Evolutionary conservation across 352 stramenopile species (phyloP).

Genomic region (Phytophthora niederhauseri): DNA sequence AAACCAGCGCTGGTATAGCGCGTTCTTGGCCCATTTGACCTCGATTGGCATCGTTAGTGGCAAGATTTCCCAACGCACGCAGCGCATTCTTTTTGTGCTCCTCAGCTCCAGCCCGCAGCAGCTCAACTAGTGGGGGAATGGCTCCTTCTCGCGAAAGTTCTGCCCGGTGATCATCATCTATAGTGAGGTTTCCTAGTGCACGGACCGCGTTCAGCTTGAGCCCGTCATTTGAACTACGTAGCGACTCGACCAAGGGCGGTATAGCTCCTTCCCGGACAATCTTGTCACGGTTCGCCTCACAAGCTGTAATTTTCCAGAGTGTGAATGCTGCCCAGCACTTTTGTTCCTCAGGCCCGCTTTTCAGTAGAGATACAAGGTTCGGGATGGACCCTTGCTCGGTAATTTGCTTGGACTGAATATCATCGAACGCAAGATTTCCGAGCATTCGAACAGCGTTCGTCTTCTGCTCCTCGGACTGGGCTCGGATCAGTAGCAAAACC

Average conservation of each 20-base stretch:
- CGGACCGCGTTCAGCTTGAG: neutral
- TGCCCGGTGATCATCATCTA: neutral
- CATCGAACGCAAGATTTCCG: neutral
- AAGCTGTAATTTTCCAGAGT: neutral
- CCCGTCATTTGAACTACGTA: neutral
- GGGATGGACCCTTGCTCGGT: neutral
- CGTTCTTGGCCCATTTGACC: neutral
- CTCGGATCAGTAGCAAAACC: neutral
- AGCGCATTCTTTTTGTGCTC: neutral
- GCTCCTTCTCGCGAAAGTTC: neutral
- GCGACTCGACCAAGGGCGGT: neutral
- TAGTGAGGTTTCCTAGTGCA: neutral
- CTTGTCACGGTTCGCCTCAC: neutral
- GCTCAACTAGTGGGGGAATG: neutral
- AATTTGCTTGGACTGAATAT: neutral
- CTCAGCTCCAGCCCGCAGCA: neutral
- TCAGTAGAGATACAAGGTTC: neutral
- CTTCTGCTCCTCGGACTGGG: neutral
- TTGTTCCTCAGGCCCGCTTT: neutral
- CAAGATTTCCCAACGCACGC: neutral
- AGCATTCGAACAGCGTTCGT: neutral
- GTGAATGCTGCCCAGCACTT: slow-evolving; percentile 2
- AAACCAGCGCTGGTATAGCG: neutral
- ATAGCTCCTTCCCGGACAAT: neutral
- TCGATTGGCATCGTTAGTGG: neutral